These are phyloP conservation scores for Penicillium sp. DNA, from an alignment of 2,329 filamentous ascomycete genomes.

Conservation along the genomic window DNA sequence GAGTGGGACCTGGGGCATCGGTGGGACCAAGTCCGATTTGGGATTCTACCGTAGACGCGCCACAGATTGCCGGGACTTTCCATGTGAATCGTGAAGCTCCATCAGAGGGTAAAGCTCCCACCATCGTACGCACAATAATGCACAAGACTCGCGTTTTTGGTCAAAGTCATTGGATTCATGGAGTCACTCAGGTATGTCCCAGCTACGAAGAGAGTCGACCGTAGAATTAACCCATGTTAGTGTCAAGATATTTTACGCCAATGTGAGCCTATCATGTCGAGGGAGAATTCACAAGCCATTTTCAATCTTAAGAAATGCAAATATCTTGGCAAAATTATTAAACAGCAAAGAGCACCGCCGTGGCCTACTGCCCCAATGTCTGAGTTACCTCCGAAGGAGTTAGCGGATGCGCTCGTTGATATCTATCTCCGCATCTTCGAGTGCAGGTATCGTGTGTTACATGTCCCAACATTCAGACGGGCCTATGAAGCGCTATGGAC, in stretches of 20 bases:
- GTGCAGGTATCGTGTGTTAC: slow-evolving; percentile 56
- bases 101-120: slow-evolving; percentile 29
- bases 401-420: slow-evolving; percentile 53
- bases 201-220: neutral
- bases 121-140: slow-evolving; percentile 46
- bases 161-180: slow-evolving; percentile 57
- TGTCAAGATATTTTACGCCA: slow-evolving; percentile 39
- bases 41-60: slow-evolving; percentile 40
- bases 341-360: slow-evolving; percentile 47
- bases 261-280: slow-evolving; percentile 44
- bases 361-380: slow-evolving; percentile 49
- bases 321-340: slow-evolving; percentile 53
- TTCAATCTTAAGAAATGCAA: slow-evolving; percentile 54
- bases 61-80: slow-evolving; percentile 46
- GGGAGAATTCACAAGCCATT: slow-evolving; percentile 39
- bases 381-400: slow-evolving; percentile 44
- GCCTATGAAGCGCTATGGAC: slow-evolving; percentile 58
- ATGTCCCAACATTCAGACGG: slow-evolving; percentile 56
- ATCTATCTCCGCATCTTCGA: slow-evolving; percentile 58
- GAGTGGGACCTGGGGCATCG: slow-evolving; percentile 14
- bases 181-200: slow-evolving; percentile 28
- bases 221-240: slow-evolving; percentile 3
- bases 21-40: slow-evolving; percentile 21
- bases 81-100: slow-evolving; percentile 44
- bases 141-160: slow-evolving; percentile 59